phyloP scores from a whole-genome alignment of 1,139 yeast species.

The Waltiozyma sp. region DNA sequence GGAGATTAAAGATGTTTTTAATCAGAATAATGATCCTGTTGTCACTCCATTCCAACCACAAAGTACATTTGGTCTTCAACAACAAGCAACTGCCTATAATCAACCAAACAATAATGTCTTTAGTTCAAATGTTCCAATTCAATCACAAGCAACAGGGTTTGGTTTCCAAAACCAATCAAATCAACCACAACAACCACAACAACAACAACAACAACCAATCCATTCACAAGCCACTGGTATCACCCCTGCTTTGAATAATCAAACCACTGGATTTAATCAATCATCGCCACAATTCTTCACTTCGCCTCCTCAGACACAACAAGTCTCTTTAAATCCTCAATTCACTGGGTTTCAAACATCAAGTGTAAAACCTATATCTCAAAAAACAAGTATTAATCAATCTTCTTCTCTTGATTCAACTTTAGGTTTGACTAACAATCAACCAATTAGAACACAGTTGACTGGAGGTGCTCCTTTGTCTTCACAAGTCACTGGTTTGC shows the following conservation, averaged over 20 bases:
- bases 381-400: no score
- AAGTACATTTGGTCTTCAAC: slow-evolving; percentile 8
- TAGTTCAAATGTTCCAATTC: slow-evolving; percentile 25
- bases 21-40: background rate
- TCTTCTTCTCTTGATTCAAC: background rate
- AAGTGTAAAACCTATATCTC: background rate
- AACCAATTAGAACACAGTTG: slow-evolving; percentile 21
- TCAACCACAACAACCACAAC: slow-evolving; percentile 7
- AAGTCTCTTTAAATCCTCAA: slow-evolving; percentile 5
- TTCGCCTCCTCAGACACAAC: slow-evolving; percentile 3
- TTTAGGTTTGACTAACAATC: background rate
- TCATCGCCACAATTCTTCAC: background rate
- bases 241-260: slow-evolving; percentile 3
- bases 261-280: slow-evolving; percentile 6
- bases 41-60: slow-evolving; percentile 1
- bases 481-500: slow-evolving; percentile 32
- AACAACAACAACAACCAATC: no score
- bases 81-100: slow-evolving; percentile 7
- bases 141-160: slow-evolving; percentile 27
- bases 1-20: background rate
- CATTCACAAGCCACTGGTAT: background rate
- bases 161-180: slow-evolving; percentile 19
- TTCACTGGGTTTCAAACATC: slow-evolving; percentile 1
- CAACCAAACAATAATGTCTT: slow-evolving; percentile 1
- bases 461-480: slow-evolving; percentile 22